Evolutionary conservation across 164 flowering plant species (phyloP).

Genomic region (Hamamelis virginiana): DNA sequence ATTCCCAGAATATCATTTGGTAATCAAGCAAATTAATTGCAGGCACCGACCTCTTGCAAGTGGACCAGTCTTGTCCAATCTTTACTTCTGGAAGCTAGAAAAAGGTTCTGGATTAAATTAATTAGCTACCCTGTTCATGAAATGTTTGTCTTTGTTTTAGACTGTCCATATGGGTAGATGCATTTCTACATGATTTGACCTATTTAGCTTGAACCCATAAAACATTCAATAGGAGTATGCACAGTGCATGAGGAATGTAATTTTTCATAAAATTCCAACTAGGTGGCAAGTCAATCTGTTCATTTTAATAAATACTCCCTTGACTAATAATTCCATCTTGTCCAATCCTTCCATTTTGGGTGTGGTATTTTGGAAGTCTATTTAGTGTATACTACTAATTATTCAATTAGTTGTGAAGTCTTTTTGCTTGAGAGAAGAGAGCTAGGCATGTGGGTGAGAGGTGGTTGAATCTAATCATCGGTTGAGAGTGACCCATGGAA

Average conservation of each 20-base stretch:
- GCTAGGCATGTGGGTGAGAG: not conserved
- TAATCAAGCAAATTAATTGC: not conserved
- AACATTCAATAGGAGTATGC: not conserved
- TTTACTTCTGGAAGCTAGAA: conserved; percentile 5
- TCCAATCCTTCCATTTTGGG: not conserved
- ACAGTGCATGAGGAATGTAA: not conserved
- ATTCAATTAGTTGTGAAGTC: not conserved
- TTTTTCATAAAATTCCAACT: too few species aligned
- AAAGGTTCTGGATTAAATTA: not conserved
- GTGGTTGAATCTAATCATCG: not conserved
- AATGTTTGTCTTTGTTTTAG: not conserved
- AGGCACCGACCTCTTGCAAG: conserved; percentile 9
- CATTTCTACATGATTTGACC: not conserved
- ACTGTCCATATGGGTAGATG: not conserved
- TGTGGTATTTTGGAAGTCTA: not conserved
- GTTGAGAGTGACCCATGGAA: not conserved
- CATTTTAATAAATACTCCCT: not conserved
- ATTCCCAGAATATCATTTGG: conserved; percentile 12
- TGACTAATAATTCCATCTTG: not conserved
- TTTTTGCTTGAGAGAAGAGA: not conserved
- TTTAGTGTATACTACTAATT: not conserved
- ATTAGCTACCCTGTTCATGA: not conserved
- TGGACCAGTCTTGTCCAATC: not conserved
- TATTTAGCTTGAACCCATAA: too few species aligned
- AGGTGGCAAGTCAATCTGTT: too few species aligned